These are phyloP conservation scores for Wickerhamiella australiensis DNA, from an alignment of 805 yeast genomes.

Conservation along the genomic window DNA sequence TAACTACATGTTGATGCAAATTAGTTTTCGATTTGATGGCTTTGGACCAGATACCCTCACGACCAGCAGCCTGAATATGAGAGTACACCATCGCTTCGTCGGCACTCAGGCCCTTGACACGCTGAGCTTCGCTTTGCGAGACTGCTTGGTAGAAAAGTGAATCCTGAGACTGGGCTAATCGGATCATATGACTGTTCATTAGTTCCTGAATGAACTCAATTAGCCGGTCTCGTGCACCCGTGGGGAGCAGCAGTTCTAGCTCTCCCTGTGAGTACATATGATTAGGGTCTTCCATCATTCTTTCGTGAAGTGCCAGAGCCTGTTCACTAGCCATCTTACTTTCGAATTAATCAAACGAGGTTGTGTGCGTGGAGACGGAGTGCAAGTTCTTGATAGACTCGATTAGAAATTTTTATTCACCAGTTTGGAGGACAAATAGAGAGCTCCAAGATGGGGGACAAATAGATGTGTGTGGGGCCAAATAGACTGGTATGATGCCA, in stretches of 20 bases:
- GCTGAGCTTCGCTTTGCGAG: constrained; percentile 57
- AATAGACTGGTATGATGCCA: no score
- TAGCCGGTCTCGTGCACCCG: constrained; percentile 33
- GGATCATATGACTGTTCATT: constrained; percentile 47
- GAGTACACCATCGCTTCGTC: constrained; percentile 90
- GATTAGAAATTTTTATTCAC: no score
- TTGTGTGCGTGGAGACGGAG: no score
- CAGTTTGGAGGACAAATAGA: no score
- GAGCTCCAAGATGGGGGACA: no score
- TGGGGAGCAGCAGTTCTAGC: constrained; percentile 39
- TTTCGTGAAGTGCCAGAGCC: constrained; percentile 48
- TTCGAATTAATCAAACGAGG: no score
- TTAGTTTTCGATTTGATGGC: constrained; percentile 80
- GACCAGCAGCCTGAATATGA: constrained; percentile 79
- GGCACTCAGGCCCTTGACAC: constrained; percentile 60
- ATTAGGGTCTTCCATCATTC: constrained; percentile 44
- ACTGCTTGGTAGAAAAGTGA: constrained; percentile 62
- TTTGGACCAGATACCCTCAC: constrained; percentile 96
- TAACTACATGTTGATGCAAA: constrained; percentile 82
- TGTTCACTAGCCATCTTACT: constrained; percentile 14
- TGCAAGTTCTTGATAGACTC: no score
- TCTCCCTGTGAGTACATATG: constrained; percentile 57
- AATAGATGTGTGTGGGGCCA: no score
- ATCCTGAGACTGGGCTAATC: constrained; percentile 53
- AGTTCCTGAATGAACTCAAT: constrained; percentile 37